Evolutionary conservation across 345 rosid genomes (phyloP), one percentile per base, ranked within the genome.

Genomic region (Populus deltoides): DNA sequence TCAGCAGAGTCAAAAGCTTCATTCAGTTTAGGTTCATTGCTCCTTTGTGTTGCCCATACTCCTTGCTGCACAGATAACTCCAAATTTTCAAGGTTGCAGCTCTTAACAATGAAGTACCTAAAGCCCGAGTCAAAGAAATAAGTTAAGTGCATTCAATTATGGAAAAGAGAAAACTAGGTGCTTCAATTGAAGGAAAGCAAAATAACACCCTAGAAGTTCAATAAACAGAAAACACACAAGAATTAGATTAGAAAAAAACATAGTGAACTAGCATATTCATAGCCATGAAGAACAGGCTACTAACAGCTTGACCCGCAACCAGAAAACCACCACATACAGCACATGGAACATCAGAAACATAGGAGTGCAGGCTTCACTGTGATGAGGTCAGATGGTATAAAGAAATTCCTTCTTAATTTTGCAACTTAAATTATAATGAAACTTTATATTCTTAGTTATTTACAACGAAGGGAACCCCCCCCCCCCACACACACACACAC

Each of bases 11-110:
- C 99, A 77, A 94, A 92, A 81, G 99, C 98, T 88, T 96, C 99
- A 59, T 94, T 96, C 69, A 96, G 83, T 92, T 96, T 96, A 59
- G 98, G 87, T 87, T 93, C 99, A 83, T 96, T 94, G 97, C 97
- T 96, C 84, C 97, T 89, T 87, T 96, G 98, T 71, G 99, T 96
- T 75, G 99, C 98, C 99, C 98, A 96, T 62, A 96, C 95, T 77
- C 99, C 98, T 92, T 94, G 99, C 84, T 94, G 99, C 67, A 92
- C 99, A 79, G 98, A 94, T 73, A 94, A 81, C 86, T 96, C 98
- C 88, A 96, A 86, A 87, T 96, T 96, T 87, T 96, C 99, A 38
- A 91, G 92, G 76, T 96, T 93, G 90, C 93, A 90, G 85, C 99
- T 93, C 86, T 96, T 96, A 81, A 96, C 97, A 81, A 94, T 93